Evolutionary conservation across 352 stramenopile genomes (phyloP).

Genomic region (Phytopythium boreale): DNA sequence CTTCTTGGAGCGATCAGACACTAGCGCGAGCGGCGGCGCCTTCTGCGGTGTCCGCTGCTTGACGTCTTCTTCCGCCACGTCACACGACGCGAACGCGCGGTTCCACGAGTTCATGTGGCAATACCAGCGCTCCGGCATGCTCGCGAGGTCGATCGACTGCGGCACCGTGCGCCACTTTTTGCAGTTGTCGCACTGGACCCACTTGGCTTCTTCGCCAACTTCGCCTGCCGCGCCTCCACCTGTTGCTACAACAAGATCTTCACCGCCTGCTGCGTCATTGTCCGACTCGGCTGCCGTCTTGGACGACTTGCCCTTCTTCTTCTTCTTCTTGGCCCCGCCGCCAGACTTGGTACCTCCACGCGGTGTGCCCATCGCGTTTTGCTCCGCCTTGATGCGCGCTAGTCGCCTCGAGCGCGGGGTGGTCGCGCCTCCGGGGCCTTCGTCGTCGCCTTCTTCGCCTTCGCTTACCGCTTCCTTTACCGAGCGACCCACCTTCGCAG

Average conservation of each 20-base stretch:
- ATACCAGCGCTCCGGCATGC: conserved; percentile 94
- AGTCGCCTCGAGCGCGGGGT: conserved; percentile 20
- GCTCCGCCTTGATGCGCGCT: conserved; percentile 5
- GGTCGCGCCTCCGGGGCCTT: conserved; percentile 21
- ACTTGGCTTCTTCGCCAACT: conserved; percentile 75
- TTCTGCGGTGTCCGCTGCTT: conserved; percentile 19
- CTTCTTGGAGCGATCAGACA: conserved; percentile 19
- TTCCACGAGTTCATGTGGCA: conserved; percentile 96
- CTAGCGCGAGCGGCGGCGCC: not conserved
- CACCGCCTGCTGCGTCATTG: conserved; percentile 19
- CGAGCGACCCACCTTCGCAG: not conserved
- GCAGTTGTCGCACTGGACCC: conserved; percentile 96
- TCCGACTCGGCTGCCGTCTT: conserved; percentile 18
- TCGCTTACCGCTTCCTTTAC: conserved; percentile 19
- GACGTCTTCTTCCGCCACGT: conserved; percentile 88
- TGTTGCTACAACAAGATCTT: conserved; percentile 1
- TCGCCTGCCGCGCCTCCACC: conserved; percentile 21
- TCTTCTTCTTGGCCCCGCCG: conserved; percentile 36
- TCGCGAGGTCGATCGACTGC: conserved; percentile 81
- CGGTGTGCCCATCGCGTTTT: conserved; percentile 9
- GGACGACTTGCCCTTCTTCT: conserved; percentile 54
- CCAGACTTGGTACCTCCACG: conserved; percentile 1
- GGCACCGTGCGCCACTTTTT: conserved; percentile 95
- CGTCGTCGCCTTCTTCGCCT: conserved; percentile 49
- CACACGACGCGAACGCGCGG: conserved; percentile 76